A percentile compares a stretch with the other conserved stretches of the same genome.
These are phyloP conservation scores for Kwoniella sp. DNA, from an alignment of 768 basidiomycete genomes.

Conservation along the genomic window DNA sequence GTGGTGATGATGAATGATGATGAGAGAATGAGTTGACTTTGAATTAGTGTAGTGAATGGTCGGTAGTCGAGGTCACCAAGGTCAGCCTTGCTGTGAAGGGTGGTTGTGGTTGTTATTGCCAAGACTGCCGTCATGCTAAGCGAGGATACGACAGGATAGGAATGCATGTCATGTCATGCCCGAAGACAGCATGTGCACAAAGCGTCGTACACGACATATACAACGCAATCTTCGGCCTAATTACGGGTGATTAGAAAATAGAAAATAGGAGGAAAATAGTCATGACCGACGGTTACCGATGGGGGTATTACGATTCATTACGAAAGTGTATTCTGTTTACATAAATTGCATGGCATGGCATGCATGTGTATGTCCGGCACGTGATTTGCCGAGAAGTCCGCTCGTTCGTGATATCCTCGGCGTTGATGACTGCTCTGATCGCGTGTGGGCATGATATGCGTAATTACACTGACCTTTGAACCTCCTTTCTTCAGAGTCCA, in stretches of 20 bases:
- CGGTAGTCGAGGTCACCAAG: neutral
- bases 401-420: no score
- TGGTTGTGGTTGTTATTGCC: neutral
- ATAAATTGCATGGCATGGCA: neutral
- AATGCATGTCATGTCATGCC: neutral
- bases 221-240: neutral
- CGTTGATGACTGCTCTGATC: no score
- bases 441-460: no score
- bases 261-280: no score
- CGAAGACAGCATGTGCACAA: neutral
- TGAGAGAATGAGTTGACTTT: no score
- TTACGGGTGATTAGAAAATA: neutral
- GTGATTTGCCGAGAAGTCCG: neutral
- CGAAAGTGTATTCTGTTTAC: neutral
- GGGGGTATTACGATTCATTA: neutral
- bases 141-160: neutral
- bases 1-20: no score
- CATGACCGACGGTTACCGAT: neutral
- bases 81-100: neutral
- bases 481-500: no score
- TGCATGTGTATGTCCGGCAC: neutral
- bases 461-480: no score
- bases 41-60: no score
- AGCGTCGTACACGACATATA: neutral
- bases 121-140: neutral